Evolutionary conservation across 768 basidiomycete species (phyloP), one percentile per base, ranked within the genome.

Genomic region (Pisolithus marmoratus): DNA sequence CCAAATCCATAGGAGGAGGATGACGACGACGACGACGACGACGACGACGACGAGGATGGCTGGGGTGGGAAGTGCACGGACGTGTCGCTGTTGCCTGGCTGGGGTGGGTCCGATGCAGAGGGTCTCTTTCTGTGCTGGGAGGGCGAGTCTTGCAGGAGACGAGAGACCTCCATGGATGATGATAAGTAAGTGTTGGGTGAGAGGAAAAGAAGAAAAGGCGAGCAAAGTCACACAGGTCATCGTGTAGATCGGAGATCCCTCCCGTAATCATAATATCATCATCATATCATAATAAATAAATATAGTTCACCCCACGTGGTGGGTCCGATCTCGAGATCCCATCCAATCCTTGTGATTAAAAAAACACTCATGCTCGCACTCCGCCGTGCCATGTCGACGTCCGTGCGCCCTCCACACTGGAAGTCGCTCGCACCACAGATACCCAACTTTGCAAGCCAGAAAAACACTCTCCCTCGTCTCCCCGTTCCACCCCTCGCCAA

Each of bases 401-500:
- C 55, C 2, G 14, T 58, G 53, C 73, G 77, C 24, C 84, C 85
- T 4, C 40, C 64, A 17, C 69, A 80, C 59, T 93, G 91, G 90
- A 93, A 93, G 70, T 61, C 75, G 1, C 70, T 71, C 48, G 89
- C 90, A 1, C 87, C 90, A 0, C 69, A 73, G 40, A 70, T 85
- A 11, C 64, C 75, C 15, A 87, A 90, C 12, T 90, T 89, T 63
- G 77, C 77, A 1, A 74, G 76, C 4, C 89, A 94, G 62, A 58
- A 72, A 0, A 66, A 71, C 8, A 6, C 55, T 27, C 77, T 96
- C 5, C 85, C 84, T 0, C 74, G 73, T 43, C 80, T 97, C 8
- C 94, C 94, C 0, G 83, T 96, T 0, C 84, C 88, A 12, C 68
- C 77, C 23, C 79, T 96, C 8, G 54, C 68, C 2, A 71, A 77